Conservation (phyloP, 2,329 filamentous ascomycete genomes). For the Cryphonectria carpinicola region DNA sequence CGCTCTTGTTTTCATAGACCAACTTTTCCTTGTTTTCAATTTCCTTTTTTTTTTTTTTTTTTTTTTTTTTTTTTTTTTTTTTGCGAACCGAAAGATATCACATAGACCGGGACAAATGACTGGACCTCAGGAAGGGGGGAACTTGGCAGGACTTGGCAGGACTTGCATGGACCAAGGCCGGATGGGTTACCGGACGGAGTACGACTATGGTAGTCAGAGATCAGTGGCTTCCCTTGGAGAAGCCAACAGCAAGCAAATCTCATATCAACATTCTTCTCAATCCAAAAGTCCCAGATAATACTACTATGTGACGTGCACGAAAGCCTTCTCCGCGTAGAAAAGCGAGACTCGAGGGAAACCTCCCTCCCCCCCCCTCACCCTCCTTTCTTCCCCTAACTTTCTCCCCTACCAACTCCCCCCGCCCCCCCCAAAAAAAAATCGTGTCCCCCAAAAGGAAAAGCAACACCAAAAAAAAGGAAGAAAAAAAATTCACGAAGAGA, state of each 20-base stretch:
- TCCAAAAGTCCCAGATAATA: neutral
- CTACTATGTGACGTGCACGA: neutral
- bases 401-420: neutral
- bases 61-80: neutral
- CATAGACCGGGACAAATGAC: conserved; percentile 19
- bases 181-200: conserved; percentile 12
- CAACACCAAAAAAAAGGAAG: neutral
- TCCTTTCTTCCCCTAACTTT: neutral
- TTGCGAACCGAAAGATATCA: conserved; percentile 17
- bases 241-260: conserved; percentile 15
- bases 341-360: neutral
- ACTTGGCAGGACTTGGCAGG: neutral
- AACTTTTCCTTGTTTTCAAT: neutral
- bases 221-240: neutral
- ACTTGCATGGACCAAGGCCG: neutral
- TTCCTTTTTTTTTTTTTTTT: neutral
- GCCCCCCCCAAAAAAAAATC: neutral
- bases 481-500: neutral
- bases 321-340: neutral
- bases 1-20: conserved; percentile 14
- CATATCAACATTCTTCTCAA: neutral
- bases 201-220: conserved; percentile 12
- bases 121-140: neutral
- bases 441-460: neutral
- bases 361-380: too few species aligned